Evolutionary conservation across 345 rosid species (phyloP).

Genomic region (Gossypium herbaceum): DNA sequence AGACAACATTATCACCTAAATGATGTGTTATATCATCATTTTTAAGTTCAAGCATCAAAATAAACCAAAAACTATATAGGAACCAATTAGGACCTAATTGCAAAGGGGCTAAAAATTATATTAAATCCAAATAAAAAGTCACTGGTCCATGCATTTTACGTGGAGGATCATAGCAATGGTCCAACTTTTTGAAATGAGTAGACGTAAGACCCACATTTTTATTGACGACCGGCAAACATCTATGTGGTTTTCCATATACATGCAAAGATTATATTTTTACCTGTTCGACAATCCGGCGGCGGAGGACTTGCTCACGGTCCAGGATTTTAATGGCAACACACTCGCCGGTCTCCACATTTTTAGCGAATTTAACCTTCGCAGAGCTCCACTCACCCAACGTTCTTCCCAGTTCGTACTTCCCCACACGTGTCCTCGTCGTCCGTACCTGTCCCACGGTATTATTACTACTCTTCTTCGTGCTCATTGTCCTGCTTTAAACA

Average conservation of each 20-base stretch:
- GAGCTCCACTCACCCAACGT: constrained; percentile 92
- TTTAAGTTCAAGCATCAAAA: no score
- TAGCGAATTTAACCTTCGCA: constrained; percentile 85
- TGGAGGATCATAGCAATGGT: no score
- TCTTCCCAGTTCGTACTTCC: constrained; percentile 75
- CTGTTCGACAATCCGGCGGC: constrained; percentile 86
- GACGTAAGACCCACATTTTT: no score
- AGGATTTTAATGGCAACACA: constrained; percentile 78
- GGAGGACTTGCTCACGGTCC: constrained; percentile 64
- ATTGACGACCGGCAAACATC: no score
- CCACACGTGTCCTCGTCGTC: constrained; percentile 66
- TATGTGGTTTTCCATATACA: no score
- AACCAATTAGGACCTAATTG: no score
- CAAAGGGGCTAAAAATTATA: no score
- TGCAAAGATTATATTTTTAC: constrained; percentile 22
- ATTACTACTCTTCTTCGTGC: constrained; percentile 21
- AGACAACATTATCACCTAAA: no score
- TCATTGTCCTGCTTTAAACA: constrained; percentile 24
- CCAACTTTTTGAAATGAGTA: no score
- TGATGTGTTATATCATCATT: no score
- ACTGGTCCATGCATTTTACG: background rate
- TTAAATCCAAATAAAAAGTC: background rate
- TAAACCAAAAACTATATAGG: background rate
- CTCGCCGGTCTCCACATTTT: constrained; percentile 53
- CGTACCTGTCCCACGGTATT: constrained; percentile 21